A percentile compares a stretch with the other conserved stretches of the same genome.
Evolutionary conservation across 2,329 filamentous ascomycete species (phyloP).

Genomic region (Claviceps pazoutovae): DNA sequence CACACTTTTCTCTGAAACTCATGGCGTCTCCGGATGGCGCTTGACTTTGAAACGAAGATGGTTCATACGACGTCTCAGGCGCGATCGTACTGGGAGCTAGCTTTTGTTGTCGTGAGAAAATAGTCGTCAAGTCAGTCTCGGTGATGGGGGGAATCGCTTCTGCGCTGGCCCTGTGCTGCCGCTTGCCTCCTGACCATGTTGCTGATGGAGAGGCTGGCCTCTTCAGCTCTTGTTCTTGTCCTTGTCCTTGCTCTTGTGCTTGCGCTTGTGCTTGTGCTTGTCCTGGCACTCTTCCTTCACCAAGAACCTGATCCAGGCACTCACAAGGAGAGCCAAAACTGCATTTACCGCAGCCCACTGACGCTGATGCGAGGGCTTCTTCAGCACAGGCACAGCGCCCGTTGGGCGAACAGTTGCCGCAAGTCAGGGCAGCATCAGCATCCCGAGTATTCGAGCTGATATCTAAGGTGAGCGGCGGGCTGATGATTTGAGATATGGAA

Average conservation of each 20-base stretch:
- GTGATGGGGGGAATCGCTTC: slow-evolving; percentile 33
- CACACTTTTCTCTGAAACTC: slow-evolving; percentile 53
- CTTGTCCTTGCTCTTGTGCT: too few species aligned
- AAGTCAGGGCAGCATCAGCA: slow-evolving; percentile 28
- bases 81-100: neutral
- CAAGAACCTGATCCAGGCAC: slow-evolving; percentile 45
- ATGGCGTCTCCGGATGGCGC: slow-evolving; percentile 22
- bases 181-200: slow-evolving; percentile 36
- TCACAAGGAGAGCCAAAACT: slow-evolving; percentile 47
- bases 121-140: slow-evolving; percentile 62
- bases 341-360: slow-evolving; percentile 52
- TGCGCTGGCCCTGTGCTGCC: slow-evolving; percentile 27
- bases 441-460: slow-evolving; percentile 13
- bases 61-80: slow-evolving; percentile 3
- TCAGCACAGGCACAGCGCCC: slow-evolving; percentile 46
- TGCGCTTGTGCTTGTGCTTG: too few species aligned
- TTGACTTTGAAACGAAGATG: slow-evolving; percentile 10
- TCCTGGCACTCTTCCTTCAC: slow-evolving; percentile 6
- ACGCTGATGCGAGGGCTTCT: slow-evolving; percentile 38
- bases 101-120: slow-evolving; percentile 36
- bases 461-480: slow-evolving; percentile 32
- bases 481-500: slow-evolving; percentile 44
- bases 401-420: slow-evolving; percentile 40
- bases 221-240: slow-evolving; percentile 26
- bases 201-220: slow-evolving; percentile 33